Evolutionary conservation across 495 filamentous ascomycete genomes (phyloP), one percentile per base, ranked within the genome.

Genomic region (Penicillium simplicissimum): DNA sequence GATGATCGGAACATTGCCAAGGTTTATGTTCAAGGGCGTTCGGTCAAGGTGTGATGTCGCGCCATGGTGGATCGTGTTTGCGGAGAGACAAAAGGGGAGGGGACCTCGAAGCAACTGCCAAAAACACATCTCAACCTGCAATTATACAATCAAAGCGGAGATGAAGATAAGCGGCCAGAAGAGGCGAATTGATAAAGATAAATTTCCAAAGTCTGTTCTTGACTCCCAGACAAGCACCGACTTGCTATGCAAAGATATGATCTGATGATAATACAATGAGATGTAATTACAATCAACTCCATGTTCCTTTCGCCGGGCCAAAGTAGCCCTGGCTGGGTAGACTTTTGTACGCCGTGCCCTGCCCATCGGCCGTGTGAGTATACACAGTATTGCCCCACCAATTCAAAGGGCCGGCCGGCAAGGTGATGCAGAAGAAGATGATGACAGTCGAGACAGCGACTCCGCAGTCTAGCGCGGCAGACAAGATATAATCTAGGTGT

Each of bases 301-400:
- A 79, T 4, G 62, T 68, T 70, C 84, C 84, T 34, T 66, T 72
- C 5, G 68, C 62, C 9, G 88, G 88, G 21, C 88, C 88, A 70
- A 90, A 91, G 33, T 83, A 72, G 15, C 86, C 88, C n/a, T 59
- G 53, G 2, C 62, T 67, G 8, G 74, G 71, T n/a, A 80, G 61
- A 14, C 59, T 55, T 65, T 68, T 71, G 48, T 76, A 74, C 1
- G 81, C 80, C 8, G 76, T 79, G 23, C 78, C 81, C 57, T 66
- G 58, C 6, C 75, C 77, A 65, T 84, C 83, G 33, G 77, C 76
- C 19, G 81, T 84, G 25, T 76, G 67, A 19, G 60, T 66, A 37
- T 73, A 79, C 7, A 82, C 80, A 8, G 74, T 80, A 66, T 90
- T 90, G 0, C 89, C 89, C 76, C 85, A 91, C 89, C 89, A 92